Conservation (phyloP, 2,329 filamentous ascomycete species). For the Phymatotrichopsis omnivora region DNA sequence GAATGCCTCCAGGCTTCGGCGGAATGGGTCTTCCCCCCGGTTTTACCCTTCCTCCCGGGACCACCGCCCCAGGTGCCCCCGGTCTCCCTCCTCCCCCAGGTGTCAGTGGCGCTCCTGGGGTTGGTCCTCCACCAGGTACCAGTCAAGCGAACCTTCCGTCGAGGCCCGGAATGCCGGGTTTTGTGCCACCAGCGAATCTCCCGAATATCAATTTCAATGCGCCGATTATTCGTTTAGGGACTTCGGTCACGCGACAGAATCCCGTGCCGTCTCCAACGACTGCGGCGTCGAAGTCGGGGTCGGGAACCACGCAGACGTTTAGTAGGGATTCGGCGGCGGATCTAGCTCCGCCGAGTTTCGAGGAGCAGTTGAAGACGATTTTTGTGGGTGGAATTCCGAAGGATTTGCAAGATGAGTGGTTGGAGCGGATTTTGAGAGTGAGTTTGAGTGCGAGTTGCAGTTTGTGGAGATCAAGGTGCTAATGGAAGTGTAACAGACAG, state of each 20-base stretch:
- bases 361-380: slow-evolving; percentile 85
- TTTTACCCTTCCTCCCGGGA: slow-evolving; percentile 24
- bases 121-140: slow-evolving; percentile 66
- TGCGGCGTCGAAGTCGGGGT: neutral
- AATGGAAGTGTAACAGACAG: slow-evolving; percentile 18
- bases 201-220: slow-evolving; percentile 98
- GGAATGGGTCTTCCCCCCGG: slow-evolving; percentile 25
- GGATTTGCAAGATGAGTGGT: slow-evolving; percentile 62
- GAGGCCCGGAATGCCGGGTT: slow-evolving; percentile 59
- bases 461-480: neutral
- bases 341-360: slow-evolving; percentile 64
- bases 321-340: slow-evolving; percentile 32
- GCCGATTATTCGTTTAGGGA: slow-evolving; percentile 87
- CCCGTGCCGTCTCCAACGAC: slow-evolving; percentile 20
- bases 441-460: neutral
- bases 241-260: slow-evolving; percentile 39
- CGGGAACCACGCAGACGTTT: slow-evolving; percentile 15
- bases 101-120: slow-evolving; percentile 57
- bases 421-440: slow-evolving; percentile 60
- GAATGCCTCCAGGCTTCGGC: slow-evolving; percentile 28
- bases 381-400: slow-evolving; percentile 77
- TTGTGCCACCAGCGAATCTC: slow-evolving; percentile 82
- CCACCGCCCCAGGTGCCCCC: slow-evolving; percentile 22
- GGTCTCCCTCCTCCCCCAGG: slow-evolving; percentile 26
- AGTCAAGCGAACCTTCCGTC: slow-evolving; percentile 70